phyloP scores from a whole-genome alignment of 805 yeast genomes.

The Candida gorgasii region DNA sequence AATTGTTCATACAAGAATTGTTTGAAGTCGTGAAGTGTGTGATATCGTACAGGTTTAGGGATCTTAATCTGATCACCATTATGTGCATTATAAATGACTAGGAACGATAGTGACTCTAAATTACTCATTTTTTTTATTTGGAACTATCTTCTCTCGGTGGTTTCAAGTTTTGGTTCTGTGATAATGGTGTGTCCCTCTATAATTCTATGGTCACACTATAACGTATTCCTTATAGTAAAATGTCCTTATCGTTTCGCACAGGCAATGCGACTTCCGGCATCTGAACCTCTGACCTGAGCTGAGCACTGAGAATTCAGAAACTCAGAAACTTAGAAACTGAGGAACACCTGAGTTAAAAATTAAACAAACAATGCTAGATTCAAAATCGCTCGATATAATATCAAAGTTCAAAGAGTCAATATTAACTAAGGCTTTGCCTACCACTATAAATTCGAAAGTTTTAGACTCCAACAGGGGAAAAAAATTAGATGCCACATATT shows the following conservation, averaged over 20 bases:
- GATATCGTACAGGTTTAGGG: slow-evolving; percentile 44
- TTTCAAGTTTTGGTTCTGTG: no score
- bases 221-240: no score
- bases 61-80: slow-evolving; percentile 33
- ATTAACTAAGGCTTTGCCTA: slow-evolving; percentile 14
- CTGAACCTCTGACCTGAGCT: no score
- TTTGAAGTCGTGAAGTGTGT: slow-evolving; percentile 34
- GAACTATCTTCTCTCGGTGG: no score
- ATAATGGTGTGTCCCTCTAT: no score
- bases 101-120: slow-evolving; percentile 19
- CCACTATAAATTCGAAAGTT: slow-evolving; percentile 11
- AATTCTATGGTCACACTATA: no score
- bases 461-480: slow-evolving; percentile 31
- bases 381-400: slow-evolving; percentile 38
- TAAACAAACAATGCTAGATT: slow-evolving; percentile 26
- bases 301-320: no score
- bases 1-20: slow-evolving; percentile 29
- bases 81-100: slow-evolving; percentile 39
- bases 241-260: no score
- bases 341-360: neutral
- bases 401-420: slow-evolving; percentile 39
- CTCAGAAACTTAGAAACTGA: no score
- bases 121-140: no score
- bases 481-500: slow-evolving; percentile 24
- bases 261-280: no score